Conservation (phyloP, 345 rosid species). For the Hibiscus mutabilis region DNA sequence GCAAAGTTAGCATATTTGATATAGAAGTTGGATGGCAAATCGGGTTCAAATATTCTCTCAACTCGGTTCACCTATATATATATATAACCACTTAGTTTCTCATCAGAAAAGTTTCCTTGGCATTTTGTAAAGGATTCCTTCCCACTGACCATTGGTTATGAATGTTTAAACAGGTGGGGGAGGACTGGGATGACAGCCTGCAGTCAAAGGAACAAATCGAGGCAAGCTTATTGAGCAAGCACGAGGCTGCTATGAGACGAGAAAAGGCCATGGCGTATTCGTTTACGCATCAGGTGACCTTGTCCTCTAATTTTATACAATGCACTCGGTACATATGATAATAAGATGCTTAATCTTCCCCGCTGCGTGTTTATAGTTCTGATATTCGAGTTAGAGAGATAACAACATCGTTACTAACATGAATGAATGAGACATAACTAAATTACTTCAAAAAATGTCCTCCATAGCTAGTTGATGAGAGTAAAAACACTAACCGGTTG, state of each 20-base stretch:
- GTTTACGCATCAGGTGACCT: conserved; percentile 81
- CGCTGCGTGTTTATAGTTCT: not conserved
- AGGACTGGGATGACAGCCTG: conserved; percentile 87
- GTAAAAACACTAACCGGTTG: not conserved
- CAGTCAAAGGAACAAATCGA: conserved; percentile 91
- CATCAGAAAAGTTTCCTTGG: not conserved
- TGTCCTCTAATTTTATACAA: not conserved
- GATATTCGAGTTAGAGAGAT: not conserved
- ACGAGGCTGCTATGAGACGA: conserved; percentile 90
- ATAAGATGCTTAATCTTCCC: not conserved
- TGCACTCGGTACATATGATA: not conserved
- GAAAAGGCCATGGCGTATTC: conserved; percentile 91
- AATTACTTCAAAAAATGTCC: not conserved
- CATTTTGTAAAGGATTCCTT: not conserved
- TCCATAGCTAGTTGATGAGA: not conserved
- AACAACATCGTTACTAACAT: not conserved
- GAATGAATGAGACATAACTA: not conserved
- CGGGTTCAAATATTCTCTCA: not conserved
- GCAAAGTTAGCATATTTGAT: not conserved
- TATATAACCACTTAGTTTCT: not conserved
- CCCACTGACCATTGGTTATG: conserved; percentile 10
- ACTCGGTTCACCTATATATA: not conserved
- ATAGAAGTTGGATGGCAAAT: not conserved
- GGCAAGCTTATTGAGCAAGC: conserved; percentile 67
- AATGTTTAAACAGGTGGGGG: conserved; percentile 56